Conservation (phyloP, 345 rosid species). For the Sisymbrium irio region DNA sequence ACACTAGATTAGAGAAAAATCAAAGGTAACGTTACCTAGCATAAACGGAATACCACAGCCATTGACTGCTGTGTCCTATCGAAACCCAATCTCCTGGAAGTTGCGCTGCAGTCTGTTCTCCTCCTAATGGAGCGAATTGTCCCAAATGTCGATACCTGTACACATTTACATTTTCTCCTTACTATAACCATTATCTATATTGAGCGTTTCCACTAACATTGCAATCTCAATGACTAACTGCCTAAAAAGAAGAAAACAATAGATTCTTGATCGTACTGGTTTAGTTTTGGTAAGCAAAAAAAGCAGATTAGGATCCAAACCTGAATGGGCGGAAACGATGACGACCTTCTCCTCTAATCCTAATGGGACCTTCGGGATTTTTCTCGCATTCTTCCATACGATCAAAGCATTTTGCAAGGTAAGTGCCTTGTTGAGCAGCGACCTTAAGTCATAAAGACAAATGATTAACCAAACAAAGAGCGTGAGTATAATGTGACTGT, state of each 20-base stretch:
- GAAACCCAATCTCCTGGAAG: conserved; percentile 92
- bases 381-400: conserved; percentile 82
- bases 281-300: no score
- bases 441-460: conserved; percentile 42
- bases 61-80: conserved; percentile 71
- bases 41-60: conserved; percentile 93
- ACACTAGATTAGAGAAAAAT: neutral
- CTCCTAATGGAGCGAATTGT: conserved; percentile 94
- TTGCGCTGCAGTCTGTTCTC: conserved; percentile 88
- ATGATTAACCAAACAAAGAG: neutral
- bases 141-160: conserved; percentile 81
- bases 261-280: neutral
- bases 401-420: conserved; percentile 88
- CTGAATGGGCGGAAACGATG: conserved; percentile 92
- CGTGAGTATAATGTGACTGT: neutral
- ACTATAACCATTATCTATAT: neutral
- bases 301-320: conserved; percentile 30
- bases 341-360: conserved; percentile 90
- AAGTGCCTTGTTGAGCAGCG: conserved; percentile 87
- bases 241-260: neutral
- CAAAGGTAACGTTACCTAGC: conserved; percentile 55
- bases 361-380: conserved; percentile 87
- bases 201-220: no score
- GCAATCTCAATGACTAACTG: neutral
- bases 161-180: neutral